Evolutionary conservation across 1,284 basidiomycete species (phyloP), one percentile per base, ranked within the genome.

Genomic region (Entoloma clypeatum): DNA sequence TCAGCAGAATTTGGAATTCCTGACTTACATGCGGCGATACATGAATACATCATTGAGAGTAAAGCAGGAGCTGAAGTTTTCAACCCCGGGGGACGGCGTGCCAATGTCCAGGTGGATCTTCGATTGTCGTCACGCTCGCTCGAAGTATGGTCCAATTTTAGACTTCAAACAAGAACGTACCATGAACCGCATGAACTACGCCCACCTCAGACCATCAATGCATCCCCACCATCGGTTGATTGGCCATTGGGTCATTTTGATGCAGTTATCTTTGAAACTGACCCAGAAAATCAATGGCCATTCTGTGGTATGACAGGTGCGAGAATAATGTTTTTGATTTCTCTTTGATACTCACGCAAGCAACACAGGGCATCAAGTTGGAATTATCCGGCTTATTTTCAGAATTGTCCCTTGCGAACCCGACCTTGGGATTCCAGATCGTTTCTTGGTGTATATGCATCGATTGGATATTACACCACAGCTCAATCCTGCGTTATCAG

Each of bases 381-480:
- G 39, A 2, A 39, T 56, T 16, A 33, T 63, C 13, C 41, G 41
- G 14, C 41, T 62, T 2, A 56, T 65, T 23, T 54, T 63, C 46
- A 41, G 41, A 16, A 49, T 53, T 3, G 30, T 54, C 19, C 29
- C 45, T 19, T 27, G 2, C 27, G 16, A 28, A 33, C 32, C 2
- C 7, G 21, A n/a, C n/a, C n/a, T n/a, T n/a, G 28, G 44, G 18
- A 22, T 32, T 36, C 24, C 34, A 5, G 25, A 41, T 31, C 21
- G 10, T 2, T 59, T 54, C 39, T 43, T 56, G 0, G 32, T 39
- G 0, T 59, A 59, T 38, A 40, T 48, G 13, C 47, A 48, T 23
- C 36, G 49, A 2, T 59, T 61, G 30, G 55, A 63, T 43, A 51
- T 61, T 14, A 35, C 56, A 14, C 49, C 55, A 14, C 56, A 59